Evolutionary conservation across 441 rosid genomes (phyloP).

Genomic region (Populus hybrid): DNA sequence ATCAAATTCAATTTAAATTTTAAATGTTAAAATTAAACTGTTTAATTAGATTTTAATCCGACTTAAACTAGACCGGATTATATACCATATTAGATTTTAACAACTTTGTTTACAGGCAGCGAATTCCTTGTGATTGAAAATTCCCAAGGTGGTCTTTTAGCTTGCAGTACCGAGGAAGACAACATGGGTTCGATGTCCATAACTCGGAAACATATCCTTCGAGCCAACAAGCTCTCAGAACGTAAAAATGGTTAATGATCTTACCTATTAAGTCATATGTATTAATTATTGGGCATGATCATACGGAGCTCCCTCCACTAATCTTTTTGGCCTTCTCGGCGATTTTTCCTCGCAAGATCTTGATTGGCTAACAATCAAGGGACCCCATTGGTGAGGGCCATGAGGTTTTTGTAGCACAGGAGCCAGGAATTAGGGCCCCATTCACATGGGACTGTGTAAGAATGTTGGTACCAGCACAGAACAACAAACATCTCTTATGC

Average conservation of each 20-base stretch:
- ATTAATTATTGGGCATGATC: no score
- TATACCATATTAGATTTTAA: no score
- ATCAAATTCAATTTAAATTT: no score
- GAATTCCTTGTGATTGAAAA: neutral
- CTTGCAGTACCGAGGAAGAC: neutral
- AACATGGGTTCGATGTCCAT: neutral
- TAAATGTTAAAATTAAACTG: rapidly evolving
- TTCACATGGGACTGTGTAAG: neutral
- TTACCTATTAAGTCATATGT: no score
- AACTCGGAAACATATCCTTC: neutral
- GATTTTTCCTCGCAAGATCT: no score
- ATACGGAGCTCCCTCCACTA: no score
- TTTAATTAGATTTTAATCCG: no score
- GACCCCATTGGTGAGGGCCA: neutral
- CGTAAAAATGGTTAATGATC: no score
- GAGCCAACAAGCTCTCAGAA: neutral
- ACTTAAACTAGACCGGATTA: neutral
- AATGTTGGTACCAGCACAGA: neutral
- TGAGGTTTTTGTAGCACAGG: neutral
- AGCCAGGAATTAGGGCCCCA: neutral
- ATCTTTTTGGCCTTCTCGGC: no score
- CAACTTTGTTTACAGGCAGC: neutral
- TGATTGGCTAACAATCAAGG: neutral
- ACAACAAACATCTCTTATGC: neutral
- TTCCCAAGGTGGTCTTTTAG: neutral